A percentile compares a stretch with the other conserved stretches of the same genome.
phyloP scores from a whole-genome alignment of 495 filamentous ascomycete species.

The Ramalina intermedia region DNA sequence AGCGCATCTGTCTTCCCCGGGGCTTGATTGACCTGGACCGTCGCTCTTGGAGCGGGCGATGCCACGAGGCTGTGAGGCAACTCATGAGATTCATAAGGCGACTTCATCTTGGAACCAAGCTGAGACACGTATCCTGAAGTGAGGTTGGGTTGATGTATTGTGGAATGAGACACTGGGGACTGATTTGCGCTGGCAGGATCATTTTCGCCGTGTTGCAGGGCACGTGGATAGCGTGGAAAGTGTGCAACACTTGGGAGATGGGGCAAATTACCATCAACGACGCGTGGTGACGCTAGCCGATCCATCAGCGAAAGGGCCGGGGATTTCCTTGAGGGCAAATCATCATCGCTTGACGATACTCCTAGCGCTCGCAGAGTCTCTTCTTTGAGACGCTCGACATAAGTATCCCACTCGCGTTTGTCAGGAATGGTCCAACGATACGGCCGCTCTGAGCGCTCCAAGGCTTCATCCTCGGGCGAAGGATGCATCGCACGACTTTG shows the following conservation, averaged over 20 bases:
- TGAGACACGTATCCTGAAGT: slow-evolving; percentile 40
- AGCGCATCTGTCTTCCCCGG: too few relatives aligned
- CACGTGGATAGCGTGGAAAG: slow-evolving; percentile 37
- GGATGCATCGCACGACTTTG: slow-evolving; percentile 67
- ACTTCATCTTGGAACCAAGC: slow-evolving; percentile 36
- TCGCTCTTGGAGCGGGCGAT: slow-evolving; percentile 26
- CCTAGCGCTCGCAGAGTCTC: slow-evolving; percentile 84
- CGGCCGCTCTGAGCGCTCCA: slow-evolving; percentile 34
- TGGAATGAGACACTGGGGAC: slow-evolving; percentile 19
- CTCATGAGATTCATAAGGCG: slow-evolving; percentile 28
- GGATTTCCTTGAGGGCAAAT: slow-evolving; percentile 38
- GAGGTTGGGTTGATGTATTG: slow-evolving; percentile 28
- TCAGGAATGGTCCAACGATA: slow-evolving; percentile 66
- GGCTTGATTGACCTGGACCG: slow-evolving; percentile 28
- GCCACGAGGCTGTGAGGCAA: slow-evolving; percentile 11
- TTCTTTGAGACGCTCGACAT: slow-evolving; percentile 68
- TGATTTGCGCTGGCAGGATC: slow-evolving; percentile 25
- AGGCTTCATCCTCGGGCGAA: slow-evolving; percentile 40
- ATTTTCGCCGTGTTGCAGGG: slow-evolving; percentile 26
- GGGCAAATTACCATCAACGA: slow-evolving; percentile 21
- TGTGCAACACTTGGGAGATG: slow-evolving; percentile 7
- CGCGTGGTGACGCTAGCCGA: slow-evolving; percentile 42
- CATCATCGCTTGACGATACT: slow-evolving; percentile 61
- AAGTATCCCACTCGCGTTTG: slow-evolving; percentile 61
- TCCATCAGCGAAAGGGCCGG: slow-evolving; percentile 36